A percentile compares a stretch with the other conserved stretches of the same genome.
These are phyloP conservation scores for Erysimum cheiri DNA, from an alignment of 441 rosid species.

Conservation along the genomic window DNA sequence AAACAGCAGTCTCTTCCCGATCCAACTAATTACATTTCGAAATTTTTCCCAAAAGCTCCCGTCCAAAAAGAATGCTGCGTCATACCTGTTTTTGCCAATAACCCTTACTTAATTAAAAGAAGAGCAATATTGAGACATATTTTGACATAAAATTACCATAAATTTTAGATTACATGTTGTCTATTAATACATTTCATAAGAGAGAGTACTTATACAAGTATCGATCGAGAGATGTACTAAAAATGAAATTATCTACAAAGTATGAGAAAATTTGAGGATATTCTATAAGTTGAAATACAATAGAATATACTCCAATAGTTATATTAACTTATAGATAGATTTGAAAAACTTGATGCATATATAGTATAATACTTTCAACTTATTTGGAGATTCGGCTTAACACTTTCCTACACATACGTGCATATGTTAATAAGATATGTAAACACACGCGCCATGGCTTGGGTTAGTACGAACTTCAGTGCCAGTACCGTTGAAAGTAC, in stretches of 20 bases:
- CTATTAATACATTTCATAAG: too few species aligned
- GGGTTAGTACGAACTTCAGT: background rate
- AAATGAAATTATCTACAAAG: background rate
- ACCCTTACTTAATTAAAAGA: background rate
- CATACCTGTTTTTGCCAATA: background rate
- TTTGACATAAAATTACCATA: background rate
- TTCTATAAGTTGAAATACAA: background rate
- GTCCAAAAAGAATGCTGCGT: background rate
- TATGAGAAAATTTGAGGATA: background rate
- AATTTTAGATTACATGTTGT: too few species aligned
- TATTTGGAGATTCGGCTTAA: background rate
- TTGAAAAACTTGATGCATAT: background rate
- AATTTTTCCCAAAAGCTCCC: background rate
- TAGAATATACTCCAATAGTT: background rate
- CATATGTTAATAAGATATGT: slow-evolving; percentile 3
- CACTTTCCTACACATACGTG: background rate
- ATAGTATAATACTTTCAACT: background rate
- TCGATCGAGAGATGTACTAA: background rate
- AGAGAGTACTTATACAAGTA: background rate
- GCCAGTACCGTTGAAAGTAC: slow-evolving; percentile 35
- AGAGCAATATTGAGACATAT: background rate
- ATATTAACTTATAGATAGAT: background rate
- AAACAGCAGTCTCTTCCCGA: background rate
- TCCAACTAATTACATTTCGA: background rate
- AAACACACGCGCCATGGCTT: slow-evolving; percentile 32